Evolutionary conservation across 225 moss, liverwort and hornwort species (phyloP).

Genomic region (Physcomitrellopsis africana): DNA sequence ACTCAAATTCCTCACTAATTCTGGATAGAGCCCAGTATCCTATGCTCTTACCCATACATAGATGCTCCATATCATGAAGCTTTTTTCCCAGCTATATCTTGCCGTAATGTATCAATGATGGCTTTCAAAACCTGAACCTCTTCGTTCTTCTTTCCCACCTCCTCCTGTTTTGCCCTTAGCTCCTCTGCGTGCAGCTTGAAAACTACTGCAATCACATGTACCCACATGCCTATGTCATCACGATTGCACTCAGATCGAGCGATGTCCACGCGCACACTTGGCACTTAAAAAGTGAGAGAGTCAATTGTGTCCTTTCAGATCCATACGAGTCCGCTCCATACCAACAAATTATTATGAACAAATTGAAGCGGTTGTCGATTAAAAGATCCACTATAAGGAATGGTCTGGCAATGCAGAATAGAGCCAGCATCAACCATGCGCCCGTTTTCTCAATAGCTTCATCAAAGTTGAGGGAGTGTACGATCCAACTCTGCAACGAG

Average conservation of each 20-base stretch:
- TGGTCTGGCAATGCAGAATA: constrained; percentile 16
- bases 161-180: constrained; percentile 61
- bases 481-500: not conserved
- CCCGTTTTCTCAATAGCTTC: constrained; percentile 17
- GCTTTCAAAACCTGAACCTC: constrained; percentile 74
- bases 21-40: constrained; percentile 13
- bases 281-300: constrained; percentile 19
- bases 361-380: constrained; percentile 1
- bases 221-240: constrained; percentile 22
- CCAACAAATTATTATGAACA: not conserved
- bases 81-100: constrained; percentile 54
- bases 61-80: constrained; percentile 43
- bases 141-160: constrained; percentile 64
- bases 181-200: constrained; percentile 80
- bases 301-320: constrained; percentile 15
- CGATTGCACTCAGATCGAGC: constrained; percentile 17
- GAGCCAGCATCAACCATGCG: constrained; percentile 14
- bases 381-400: not conserved
- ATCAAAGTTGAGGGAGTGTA: constrained; percentile 4
- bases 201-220: constrained; percentile 55
- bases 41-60: not conserved
- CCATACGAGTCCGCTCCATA: constrained; percentile 5
- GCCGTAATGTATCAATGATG: constrained; percentile 70
- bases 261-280: not conserved
- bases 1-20: constrained; percentile 14